A percentile compares a stretch with the other conserved stretches of the same genome.
Conservation (phyloP, 495 filamentous ascomycete species). For the Penicillium crystallinum region DNA sequence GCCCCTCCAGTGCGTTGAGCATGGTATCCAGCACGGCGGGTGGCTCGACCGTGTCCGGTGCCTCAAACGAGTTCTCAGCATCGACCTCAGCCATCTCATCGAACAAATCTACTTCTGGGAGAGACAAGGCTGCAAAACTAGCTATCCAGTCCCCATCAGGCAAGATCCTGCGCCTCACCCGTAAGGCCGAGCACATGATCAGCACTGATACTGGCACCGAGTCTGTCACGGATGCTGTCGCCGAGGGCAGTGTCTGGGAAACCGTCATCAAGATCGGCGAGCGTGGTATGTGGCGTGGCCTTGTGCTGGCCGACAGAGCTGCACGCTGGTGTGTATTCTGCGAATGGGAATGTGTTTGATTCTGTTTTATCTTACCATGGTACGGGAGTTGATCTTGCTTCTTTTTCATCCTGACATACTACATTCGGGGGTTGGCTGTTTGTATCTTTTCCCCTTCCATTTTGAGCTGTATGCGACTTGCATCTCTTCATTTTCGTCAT, state of each 20-base stretch:
- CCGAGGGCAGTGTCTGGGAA: conserved; percentile 86
- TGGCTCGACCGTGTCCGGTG: conserved; percentile 34
- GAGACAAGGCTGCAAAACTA: conserved; percentile 86
- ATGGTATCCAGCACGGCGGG: conserved; percentile 55
- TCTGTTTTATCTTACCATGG: neutral
- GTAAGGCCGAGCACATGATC: conserved; percentile 72
- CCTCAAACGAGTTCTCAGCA: conserved; percentile 42
- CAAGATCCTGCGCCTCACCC: conserved; percentile 85
- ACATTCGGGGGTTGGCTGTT: conserved; percentile 1
- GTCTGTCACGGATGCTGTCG: conserved; percentile 47
- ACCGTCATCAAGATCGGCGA: conserved; percentile 98
- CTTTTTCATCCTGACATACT: neutral
- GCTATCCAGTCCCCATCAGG: conserved; percentile 94
- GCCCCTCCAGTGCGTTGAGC: conserved; percentile 76
- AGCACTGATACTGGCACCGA: conserved; percentile 40
- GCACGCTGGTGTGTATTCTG: conserved; percentile 98
- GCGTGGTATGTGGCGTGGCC: conserved; percentile 80
- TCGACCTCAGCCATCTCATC: conserved; percentile 53
- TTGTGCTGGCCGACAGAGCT: conserved; percentile 92
- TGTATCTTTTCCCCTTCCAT: conserved; percentile 8
- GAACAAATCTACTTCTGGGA: conserved; percentile 39
- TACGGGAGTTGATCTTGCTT: conserved; percentile 1
- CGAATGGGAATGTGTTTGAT: conserved; percentile 76
- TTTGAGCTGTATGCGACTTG: conserved; percentile 9
- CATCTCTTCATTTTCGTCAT: conserved; percentile 11